phyloP scores from a whole-genome alignment of 2,329 filamentous ascomycete genomes.

The Coniochaeta pulveracea region DNA sequence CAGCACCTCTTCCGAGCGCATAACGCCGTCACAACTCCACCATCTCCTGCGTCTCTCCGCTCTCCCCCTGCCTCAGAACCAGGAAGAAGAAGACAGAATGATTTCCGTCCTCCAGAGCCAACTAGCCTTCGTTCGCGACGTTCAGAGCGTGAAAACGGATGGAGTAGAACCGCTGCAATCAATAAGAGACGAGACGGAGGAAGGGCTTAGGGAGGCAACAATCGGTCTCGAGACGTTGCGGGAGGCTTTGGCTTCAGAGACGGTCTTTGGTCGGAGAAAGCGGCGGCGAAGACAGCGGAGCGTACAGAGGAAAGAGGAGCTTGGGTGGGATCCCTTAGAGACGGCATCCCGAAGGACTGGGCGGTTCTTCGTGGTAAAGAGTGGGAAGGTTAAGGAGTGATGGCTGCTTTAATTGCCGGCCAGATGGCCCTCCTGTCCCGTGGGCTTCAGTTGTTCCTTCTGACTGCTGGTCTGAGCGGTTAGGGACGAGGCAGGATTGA shows the following conservation, averaged over 20 bases:
- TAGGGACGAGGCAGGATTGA: too few species aligned
- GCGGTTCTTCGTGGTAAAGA: constrained; percentile 68
- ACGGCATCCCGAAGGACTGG: constrained; percentile 56
- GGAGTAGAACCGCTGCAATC: constrained; percentile 63
- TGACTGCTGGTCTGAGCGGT: too few species aligned
- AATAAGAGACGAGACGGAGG: constrained; percentile 67
- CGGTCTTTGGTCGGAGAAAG: constrained; percentile 42
- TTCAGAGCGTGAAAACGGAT: constrained; percentile 67
- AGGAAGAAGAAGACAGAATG: constrained; percentile 57
- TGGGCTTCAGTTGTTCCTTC: too few species aligned
- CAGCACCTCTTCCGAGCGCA: constrained; percentile 19
- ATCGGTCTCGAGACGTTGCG: constrained; percentile 47
- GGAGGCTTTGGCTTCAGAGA: constrained; percentile 48
- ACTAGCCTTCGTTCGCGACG: constrained; percentile 78
- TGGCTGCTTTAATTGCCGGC: too few species aligned
- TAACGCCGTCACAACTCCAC: constrained; percentile 59
- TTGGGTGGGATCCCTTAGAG: constrained; percentile 58
- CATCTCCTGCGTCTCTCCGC: constrained; percentile 86
- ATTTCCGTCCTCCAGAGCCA: constrained; percentile 68
- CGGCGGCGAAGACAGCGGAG: constrained; percentile 25
- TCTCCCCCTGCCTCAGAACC: constrained; percentile 57
- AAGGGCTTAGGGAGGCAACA: constrained; percentile 41
- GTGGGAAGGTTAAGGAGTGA: constrained; percentile 25
- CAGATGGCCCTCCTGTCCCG: too few species aligned
- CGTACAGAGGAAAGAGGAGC: constrained; percentile 10